Base-by-base conservation (phyloP, 2,329 filamentous ascomycete species). In the Beauveria sp. region DNA sequence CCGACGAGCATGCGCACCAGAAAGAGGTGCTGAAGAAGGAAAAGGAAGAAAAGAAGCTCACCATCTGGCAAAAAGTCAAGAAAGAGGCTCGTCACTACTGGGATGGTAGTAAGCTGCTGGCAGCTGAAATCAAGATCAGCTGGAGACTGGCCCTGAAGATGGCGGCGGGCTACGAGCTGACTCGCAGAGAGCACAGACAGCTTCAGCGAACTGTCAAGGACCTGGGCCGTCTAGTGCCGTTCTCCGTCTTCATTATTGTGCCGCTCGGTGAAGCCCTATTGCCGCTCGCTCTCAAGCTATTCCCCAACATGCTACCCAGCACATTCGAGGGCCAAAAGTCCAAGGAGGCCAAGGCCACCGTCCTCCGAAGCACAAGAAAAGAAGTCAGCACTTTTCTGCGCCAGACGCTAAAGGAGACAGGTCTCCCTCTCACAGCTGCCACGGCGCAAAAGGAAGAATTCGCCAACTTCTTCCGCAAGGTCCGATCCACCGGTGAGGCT, bases 91-190 rank as follows among this genome's bases (percentile, higher is more conserved):
- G 88, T 65, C 95, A 99, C 75, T 99, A 99, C 79, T 98, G 95
- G 93, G 95, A 99, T 76, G 95, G 95, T 64, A 98, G 92, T 31
- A 99, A 99, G 77, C 81, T 99, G 70, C 80, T 99, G 67, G 93
- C 88, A 24, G 90, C 91, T 1, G 95, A 99, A 77, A 87, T 98
- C 72, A 91, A 81, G 76, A 99, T 99, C 73, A 98, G 93, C 74
- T 91, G 89, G 64, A 88, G 88, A 65, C 79, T 99, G 67, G 95
- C 93, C 6, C 76, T 97, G 74, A 98, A 97, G 80, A 99, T 99
- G 95, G 92, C 93, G 16, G 93, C 91, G 63, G 95, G 95, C 8
- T 99, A 99, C 77, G 95, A 99, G 76, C 85, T 99, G 66, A 97
- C 90, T 63, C 87, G 95, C 66, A 87, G 95, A 78, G 95, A 99